Conservation (phyloP, 208 protist genomes). For the Trypanosoma brucei region DNA sequence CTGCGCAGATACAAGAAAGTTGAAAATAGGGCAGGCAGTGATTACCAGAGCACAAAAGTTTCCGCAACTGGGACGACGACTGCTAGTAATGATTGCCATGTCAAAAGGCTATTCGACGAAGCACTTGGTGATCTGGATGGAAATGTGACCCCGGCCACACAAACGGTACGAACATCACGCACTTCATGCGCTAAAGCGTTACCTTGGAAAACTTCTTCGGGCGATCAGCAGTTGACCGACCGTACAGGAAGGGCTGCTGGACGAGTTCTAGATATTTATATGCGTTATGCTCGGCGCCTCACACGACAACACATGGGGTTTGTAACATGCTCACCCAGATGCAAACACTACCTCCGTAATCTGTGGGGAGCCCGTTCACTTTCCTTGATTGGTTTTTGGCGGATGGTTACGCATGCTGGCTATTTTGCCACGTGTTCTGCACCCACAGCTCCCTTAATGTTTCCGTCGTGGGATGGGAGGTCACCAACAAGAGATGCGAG, state of each 20-base stretch:
- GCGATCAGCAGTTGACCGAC: background rate
- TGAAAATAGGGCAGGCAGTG: constrained; percentile 1
- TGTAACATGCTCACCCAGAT: background rate
- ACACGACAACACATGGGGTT: background rate
- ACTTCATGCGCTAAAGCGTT: background rate
- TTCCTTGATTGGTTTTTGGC: constrained; percentile 29
- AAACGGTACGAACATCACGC: background rate
- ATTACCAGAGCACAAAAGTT: background rate
- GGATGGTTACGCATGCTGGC: constrained; percentile 30
- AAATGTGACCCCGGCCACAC: background rate
- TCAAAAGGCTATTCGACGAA: background rate
- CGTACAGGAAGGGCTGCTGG: background rate
- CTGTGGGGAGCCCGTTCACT: constrained; percentile 18
- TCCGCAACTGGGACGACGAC: background rate
- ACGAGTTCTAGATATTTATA: background rate
- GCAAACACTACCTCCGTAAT: background rate
- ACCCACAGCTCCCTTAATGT: constrained; percentile 3
- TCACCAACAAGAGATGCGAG: background rate
- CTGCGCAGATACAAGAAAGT: constrained; percentile 4
- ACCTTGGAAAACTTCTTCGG: background rate
- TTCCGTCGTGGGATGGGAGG: background rate
- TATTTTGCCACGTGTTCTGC: constrained; percentile 14
- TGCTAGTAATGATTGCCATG: background rate
- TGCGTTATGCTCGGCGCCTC: constrained; percentile 13
- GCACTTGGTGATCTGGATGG: background rate